Conservation (phyloP, 169 alveolate species). For the Plasmodium falciparum region DNA sequence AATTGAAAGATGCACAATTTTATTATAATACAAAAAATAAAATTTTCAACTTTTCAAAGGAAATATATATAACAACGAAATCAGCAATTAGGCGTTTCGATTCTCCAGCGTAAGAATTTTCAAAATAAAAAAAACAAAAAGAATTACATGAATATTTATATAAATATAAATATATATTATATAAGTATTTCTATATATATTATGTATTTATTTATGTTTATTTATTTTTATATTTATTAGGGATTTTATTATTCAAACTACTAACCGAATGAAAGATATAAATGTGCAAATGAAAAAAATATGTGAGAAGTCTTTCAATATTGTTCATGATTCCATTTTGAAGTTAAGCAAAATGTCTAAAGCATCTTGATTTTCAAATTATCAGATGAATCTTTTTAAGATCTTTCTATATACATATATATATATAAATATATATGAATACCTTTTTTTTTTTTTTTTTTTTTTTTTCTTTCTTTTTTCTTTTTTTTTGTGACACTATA, state of each 20-base stretch:
- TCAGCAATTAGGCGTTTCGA: conserved; percentile 68
- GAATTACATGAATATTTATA: no score
- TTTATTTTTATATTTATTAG: conserved; percentile 20
- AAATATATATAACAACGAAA: conserved; percentile 66
- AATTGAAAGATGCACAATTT: conserved; percentile 52
- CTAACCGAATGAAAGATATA: conserved; percentile 64
- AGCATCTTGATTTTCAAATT: conserved; percentile 16
- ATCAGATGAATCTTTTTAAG: background rate
- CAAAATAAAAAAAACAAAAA: no score
- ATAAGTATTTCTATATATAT: background rate
- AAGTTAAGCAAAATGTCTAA: conserved; percentile 52
- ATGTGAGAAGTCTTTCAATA: conserved; percentile 60
- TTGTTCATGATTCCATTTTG: conserved; percentile 45
- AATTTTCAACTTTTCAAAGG: conserved; percentile 58
- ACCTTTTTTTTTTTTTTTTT: background rate
- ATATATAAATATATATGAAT: background rate
- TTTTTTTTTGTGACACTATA: background rate
- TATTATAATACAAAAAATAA: conserved; percentile 53
- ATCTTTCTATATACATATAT: background rate
- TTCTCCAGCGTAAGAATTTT: conserved; percentile 56
- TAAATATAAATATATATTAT: background rate
- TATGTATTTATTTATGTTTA: background rate
- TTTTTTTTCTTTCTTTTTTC: background rate
- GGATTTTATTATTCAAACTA: conserved; percentile 68
- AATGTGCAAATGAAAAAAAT: conserved; percentile 67